These are phyloP conservation scores for Curvularia lunata DNA, from an alignment of 2,329 filamentous ascomycete species.

Conservation along the genomic window DNA sequence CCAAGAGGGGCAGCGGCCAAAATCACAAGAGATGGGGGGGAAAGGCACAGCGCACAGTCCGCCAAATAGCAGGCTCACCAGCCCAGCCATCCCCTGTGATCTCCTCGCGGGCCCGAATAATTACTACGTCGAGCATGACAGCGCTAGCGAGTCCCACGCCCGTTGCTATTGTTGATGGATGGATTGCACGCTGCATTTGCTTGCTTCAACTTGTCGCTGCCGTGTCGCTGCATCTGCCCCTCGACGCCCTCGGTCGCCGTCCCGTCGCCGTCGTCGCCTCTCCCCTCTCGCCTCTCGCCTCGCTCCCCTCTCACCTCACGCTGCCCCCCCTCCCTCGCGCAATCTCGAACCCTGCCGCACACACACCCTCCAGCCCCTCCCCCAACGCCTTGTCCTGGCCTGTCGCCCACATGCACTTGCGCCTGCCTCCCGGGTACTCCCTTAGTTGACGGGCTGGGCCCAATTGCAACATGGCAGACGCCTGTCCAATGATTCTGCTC, in stretches of 20 bases:
- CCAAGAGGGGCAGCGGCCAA: conserved; percentile 17
- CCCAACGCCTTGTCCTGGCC: not conserved
- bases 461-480: conserved; percentile 38
- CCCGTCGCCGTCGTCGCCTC: not conserved
- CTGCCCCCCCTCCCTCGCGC: not conserved
- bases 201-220: not conserved
- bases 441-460: conserved; percentile 16
- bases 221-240: not conserved
- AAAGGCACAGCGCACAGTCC: conserved; percentile 12
- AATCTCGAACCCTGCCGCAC: not conserved
- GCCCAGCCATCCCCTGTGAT: conserved; percentile 26
- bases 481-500: conserved; percentile 34
- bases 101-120: conserved; percentile 18
- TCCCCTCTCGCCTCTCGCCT: not conserved
- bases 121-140: conserved; percentile 17
- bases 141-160: conserved; percentile 18
- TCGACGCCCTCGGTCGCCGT: not conserved
- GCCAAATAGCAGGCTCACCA: conserved; percentile 21
- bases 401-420: not conserved
- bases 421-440: conserved; percentile 11
- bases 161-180: conserved; percentile 14
- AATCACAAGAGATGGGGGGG: conserved; percentile 16
- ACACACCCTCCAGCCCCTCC: not conserved
- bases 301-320: not conserved
- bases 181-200: conserved; percentile 5